These are phyloP conservation scores for Salix suchowensis DNA, from an alignment of 345 rosid genomes.

Conservation along the genomic window DNA sequence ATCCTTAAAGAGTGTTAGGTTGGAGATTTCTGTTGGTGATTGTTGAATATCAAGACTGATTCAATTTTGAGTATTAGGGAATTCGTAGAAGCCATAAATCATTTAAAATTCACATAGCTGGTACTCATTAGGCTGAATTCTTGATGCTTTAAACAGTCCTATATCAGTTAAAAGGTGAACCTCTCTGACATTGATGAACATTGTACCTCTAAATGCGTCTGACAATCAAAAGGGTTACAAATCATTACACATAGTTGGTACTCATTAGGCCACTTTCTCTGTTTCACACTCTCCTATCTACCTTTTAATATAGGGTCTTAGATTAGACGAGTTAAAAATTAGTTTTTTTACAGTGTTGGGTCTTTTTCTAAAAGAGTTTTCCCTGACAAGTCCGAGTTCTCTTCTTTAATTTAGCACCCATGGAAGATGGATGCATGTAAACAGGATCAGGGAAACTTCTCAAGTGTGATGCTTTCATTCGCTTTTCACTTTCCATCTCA, in stretches of 20 bases:
- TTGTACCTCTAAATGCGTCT: background rate
- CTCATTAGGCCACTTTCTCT: background rate
- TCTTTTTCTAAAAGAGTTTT: background rate
- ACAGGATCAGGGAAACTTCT: background rate
- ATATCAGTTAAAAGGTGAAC: background rate
- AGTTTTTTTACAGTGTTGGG: background rate
- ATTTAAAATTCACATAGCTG: background rate
- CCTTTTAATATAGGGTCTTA: background rate
- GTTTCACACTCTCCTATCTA: background rate
- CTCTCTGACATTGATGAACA: background rate
- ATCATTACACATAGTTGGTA: background rate
- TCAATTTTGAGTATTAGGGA: background rate
- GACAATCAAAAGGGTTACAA: background rate
- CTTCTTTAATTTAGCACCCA: background rate
- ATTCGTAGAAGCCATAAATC: background rate
- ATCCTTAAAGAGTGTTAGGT: background rate
- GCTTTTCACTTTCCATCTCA: too few species aligned
- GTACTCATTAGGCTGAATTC: background rate
- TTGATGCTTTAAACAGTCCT: background rate
- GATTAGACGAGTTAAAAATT: background rate
- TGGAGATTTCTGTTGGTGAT: background rate
- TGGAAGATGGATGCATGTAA: background rate
- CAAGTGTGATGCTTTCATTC: background rate
- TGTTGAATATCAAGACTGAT: background rate
- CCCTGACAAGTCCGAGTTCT: background rate